Evolutionary conservation across 2,329 filamentous ascomycete genomes (phyloP), one percentile per base, ranked within the genome.

Genomic region (Fusarium protoensiforme): DNA sequence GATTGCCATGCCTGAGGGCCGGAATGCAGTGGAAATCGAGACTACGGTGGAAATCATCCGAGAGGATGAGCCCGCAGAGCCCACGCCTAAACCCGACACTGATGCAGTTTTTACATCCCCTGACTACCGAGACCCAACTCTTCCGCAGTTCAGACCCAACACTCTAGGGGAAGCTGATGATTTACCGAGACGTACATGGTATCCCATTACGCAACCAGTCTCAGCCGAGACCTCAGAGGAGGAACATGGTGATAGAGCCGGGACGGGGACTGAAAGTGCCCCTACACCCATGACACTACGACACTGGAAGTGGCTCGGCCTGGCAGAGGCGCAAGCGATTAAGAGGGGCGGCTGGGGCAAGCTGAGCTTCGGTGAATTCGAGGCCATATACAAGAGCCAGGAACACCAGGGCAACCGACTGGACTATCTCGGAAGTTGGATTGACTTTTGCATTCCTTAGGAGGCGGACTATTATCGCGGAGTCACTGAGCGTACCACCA

Each of bases 351-450:
- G 95, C 1, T 93, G 91, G 83, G 96, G 94, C 1, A 90, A 91
- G 78, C 85, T 98, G 56, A 93, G 84, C 78, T 95, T 92, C 73
- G 87, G 89, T 1, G 96, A 98, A 81, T 97, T 98, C 82, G 91
- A 94, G 77, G 85, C 85, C 41, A 91, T 92, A 58, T 94, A 96
- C 84, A 90, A 91, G 75, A 86, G 87, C n/a, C 88, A 91, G 71
- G 89, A 92, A 73, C 89, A 90, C 27, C 84, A 85, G 31, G 88
- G 87, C 16, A 90, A 91, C 78, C 84, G 92, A 61, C 86, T 95
- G 69, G 93, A 94, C 75, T 96, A 98, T 81, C 86, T 98, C 54
- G 94, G 94, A 68, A 94, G 91, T 77, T 98, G 96, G 96, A 94
- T 98, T 81, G 95, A 98, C 80, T 91, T 92, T 80, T 92, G 90